Base-by-base conservation (phyloP, 768 basidiomycete species). In the Glaciozyma antarctica region DNA sequence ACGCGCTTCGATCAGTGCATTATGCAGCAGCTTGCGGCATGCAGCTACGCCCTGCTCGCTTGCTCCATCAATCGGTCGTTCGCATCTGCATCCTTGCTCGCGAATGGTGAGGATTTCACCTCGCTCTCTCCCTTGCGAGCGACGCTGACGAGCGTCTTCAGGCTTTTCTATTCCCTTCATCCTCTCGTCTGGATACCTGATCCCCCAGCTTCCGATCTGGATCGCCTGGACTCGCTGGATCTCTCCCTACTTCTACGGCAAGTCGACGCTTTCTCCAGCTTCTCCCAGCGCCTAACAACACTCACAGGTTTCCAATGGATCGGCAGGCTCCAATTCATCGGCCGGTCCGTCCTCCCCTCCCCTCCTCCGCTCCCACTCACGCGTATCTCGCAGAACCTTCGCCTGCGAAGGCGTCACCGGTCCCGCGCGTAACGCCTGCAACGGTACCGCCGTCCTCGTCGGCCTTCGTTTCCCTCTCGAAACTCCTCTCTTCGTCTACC, bases 171-270 rank as follows among this genome's bases (percentile, higher is more conserved):
- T 70, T n/a, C 58, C 61, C 13, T 61, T 75, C 61, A 61, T 71
- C 44, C 70, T 75, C 51, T 62, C 72, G 2, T 65, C 71, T 8
- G 75, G 75, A 21, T 74, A 70, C 63, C 32, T 75, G 32, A 64
- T 66, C 28, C 62, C 65, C 4, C 13, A 53, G 34, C 13, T 68
- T 22, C 57, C 62, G 30, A 44, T 53, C 24, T 65, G 62, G 55
- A 52, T 72, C 24, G 61, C 71, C 5, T 81, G 80, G 80, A 74
- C 78, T 26, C 68, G 77, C 22, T 80, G 76, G 74, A 73, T 80
- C 59, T 75, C 75, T 12, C 77, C 78, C 1, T 78, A 78, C 60
- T 80, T 78, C 69, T 80, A 79, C 66, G 77, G 72, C 66, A 13
- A 38, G 62, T 51, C 59, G 13, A 16, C 45, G 19, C 41, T 21